Conservation (phyloP, 2,329 filamentous ascomycete genomes). For the Fusarium luffae region DNA sequence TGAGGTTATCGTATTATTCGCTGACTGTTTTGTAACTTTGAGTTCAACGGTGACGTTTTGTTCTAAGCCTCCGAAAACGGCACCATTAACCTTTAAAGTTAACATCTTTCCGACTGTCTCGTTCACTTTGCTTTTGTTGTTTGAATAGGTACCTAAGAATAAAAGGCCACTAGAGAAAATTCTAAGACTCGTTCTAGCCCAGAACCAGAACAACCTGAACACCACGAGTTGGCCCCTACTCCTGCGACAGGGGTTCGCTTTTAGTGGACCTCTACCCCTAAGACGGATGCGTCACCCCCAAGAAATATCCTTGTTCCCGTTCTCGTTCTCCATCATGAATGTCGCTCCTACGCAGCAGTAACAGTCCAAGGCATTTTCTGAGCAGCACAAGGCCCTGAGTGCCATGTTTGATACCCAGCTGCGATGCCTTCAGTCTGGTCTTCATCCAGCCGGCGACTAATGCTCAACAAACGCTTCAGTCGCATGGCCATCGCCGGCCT, state of each 20-base stretch:
- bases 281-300: slow-evolving; percentile 16
- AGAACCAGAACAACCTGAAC: neutral
- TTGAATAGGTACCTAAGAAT: neutral
- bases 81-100: neutral
- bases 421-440: slow-evolving; percentile 43
- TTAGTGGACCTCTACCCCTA: slow-evolving; percentile 32
- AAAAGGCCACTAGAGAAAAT: neutral
- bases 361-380: neutral
- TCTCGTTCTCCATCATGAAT: slow-evolving; percentile 19
- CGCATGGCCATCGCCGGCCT: slow-evolving; percentile 45
- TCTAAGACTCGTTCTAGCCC: neutral
- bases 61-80: neutral
- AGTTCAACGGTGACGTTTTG: neutral
- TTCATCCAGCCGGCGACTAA: slow-evolving; percentile 44
- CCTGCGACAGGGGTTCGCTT: slow-evolving; percentile 13
- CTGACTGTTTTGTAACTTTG: neutral
- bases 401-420: slow-evolving; percentile 41
- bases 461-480: slow-evolving; percentile 49
- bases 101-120: neutral
- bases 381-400: slow-evolving; percentile 29
- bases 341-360: neutral
- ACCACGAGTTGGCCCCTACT: neutral
- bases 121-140: neutral
- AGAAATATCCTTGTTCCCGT: slow-evolving; percentile 1
- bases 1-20: neutral